Evolutionary conservation across 306 rosid genomes (phyloP).

Genomic region (Cotoneaster glaucophyllus): DNA sequence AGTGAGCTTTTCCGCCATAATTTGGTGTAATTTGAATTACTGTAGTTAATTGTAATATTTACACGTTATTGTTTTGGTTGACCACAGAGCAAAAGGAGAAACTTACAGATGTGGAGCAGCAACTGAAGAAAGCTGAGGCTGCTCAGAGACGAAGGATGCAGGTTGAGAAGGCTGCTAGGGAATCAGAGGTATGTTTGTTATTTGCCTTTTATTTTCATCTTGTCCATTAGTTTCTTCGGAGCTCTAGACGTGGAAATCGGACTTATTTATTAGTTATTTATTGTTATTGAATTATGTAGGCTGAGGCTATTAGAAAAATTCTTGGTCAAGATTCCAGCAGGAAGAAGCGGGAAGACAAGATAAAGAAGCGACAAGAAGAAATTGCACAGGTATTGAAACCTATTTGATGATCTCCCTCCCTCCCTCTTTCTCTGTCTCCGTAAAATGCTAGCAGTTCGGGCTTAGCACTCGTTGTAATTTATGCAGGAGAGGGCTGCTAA

Average conservation of each 20-base stretch:
- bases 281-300: constrained; percentile 40
- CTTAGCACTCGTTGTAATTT: not conserved
- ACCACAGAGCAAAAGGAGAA: constrained; percentile 83
- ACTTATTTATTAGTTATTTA: not conserved
- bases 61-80: constrained; percentile 13
- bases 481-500: constrained; percentile 83
- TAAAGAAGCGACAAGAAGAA: constrained; percentile 88
- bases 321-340: constrained; percentile 96
- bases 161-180: constrained; percentile 87
- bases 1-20: constrained; percentile 48
- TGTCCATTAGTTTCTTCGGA: constrained; percentile 5
- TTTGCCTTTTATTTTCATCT: constrained; percentile 1
- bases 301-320: constrained; percentile 89
- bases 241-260: not conserved
- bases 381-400: constrained; percentile 63
- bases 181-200: constrained; percentile 62
- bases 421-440: not conserved
- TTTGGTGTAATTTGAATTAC: not conserved
- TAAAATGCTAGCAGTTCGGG: not conserved
- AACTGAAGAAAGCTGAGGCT: constrained; percentile 89
- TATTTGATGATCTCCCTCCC: not conserved
- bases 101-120: constrained; percentile 75
- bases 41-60: constrained; percentile 15
- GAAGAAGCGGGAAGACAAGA: constrained; percentile 85
- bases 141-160: constrained; percentile 88